These are phyloP conservation scores for Mycena indigotica DNA, from an alignment of 768 basidiomycete genomes.

Conservation along the genomic window DNA sequence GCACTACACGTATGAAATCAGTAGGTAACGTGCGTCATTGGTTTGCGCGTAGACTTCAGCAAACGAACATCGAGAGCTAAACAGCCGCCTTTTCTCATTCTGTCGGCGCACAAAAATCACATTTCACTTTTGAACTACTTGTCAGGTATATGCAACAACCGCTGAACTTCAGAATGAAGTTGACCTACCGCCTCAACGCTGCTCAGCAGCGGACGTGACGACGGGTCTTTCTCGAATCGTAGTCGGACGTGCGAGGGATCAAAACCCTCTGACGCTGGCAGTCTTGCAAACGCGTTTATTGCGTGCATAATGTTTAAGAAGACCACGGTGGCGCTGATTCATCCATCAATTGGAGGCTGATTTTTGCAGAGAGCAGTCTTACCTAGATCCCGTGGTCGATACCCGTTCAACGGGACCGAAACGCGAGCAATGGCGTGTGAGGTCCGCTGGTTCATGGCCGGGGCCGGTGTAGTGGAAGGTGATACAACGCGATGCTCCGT, in stretches of 20 bases:
- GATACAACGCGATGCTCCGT: constrained; percentile 14
- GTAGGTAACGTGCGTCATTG: no score
- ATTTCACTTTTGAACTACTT: no score
- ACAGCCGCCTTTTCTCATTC: no score
- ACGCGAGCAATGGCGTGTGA: background rate
- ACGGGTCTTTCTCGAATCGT: background rate
- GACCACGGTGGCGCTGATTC: background rate
- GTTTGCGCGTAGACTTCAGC: no score
- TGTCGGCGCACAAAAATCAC: no score
- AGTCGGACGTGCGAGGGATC: background rate
- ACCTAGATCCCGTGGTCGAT: background rate
- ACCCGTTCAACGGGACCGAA: background rate
- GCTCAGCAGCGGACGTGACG: background rate
- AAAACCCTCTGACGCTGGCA: background rate
- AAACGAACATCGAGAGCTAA: no score
- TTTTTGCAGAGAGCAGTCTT: background rate
- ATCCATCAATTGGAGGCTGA: background rate
- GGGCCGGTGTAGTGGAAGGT: background rate
- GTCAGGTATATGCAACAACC: no score
- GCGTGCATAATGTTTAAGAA: background rate
- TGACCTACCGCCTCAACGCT: background rate
- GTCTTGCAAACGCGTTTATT: background rate
- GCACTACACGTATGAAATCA: no score
- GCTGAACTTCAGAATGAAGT: no score
- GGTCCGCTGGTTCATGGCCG: background rate